phyloP scores from a whole-genome alignment of 2,329 filamentous ascomycete species.

The Stachybotrys echinatus region DNA sequence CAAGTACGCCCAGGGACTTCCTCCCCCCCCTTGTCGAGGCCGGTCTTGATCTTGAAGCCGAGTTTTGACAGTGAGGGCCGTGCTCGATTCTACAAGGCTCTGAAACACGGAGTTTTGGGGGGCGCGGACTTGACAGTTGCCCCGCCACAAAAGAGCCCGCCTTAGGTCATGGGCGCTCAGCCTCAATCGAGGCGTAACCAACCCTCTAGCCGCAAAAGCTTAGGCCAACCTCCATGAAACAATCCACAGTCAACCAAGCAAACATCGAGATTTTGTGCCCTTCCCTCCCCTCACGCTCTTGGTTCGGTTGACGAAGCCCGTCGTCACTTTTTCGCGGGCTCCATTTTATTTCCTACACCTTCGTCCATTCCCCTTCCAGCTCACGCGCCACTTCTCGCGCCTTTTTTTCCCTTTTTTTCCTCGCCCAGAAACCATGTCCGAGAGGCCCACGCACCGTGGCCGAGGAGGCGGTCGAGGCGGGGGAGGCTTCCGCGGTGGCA shows the following conservation, averaged over 20 bases:
- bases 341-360: constrained; percentile 3
- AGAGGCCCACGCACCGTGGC: constrained; percentile 42
- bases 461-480: constrained; percentile 39
- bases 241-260: neutral
- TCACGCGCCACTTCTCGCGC: neutral
- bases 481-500: constrained; percentile 34
- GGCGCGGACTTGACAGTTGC: neutral
- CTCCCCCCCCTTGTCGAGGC: too few relatives aligned
- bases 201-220: neutral
- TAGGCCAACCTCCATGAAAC: neutral
- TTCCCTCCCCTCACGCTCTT: neutral
- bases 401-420: neutral
- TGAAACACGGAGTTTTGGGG: too few relatives aligned
- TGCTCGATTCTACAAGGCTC: neutral
- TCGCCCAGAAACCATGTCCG: constrained; percentile 36
- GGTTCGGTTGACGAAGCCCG: neutral
- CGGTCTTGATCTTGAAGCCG: neutral
- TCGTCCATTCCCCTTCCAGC: neutral
- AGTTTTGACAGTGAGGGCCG: neutral
- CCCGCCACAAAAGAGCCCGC: neutral
- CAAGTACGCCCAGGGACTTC: too few relatives aligned
- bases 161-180: neutral
- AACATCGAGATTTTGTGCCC: neutral
- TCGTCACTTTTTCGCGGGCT: constrained; percentile 2
- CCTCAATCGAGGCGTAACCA: neutral